Base-by-base conservation (phyloP, 108 stramenopile species). In the Cylindrotheca closterium region DNA sequence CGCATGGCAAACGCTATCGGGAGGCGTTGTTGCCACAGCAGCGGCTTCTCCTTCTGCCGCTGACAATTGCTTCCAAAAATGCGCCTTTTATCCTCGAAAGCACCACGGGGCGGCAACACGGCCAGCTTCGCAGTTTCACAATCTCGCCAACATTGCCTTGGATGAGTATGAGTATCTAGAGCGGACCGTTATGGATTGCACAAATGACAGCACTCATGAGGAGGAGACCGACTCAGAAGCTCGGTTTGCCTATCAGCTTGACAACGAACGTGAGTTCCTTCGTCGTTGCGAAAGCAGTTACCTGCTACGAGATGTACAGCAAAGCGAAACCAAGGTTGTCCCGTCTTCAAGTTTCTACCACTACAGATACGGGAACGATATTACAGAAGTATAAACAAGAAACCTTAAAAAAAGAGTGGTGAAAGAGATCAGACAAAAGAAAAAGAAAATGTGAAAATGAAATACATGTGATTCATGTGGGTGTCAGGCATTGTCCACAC, bases 181-280 rank as follows among this genome's bases (percentile, higher is more conserved):
- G n/a, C n/a, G n/a, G n/a, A n/a, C n/a, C n/a, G n/a, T n/a, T n/a
- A n/a, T n/a, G n/a, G n/a, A n/a, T n/a, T n/a, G n/a, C n/a, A n/a
- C n/a, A n/a, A n/a, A n/a, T n/a, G n/a, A n/a, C n/a, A n/a, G n/a
- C n/a, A n/a, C n/a, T n/a, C n/a, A n/a, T n/a, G n/a, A n/a, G 2
- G 52, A 54, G 1, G 12, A 30, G 8, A 12, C 7, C 45, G 27
- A 67, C 53, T 29, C 28, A 0, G 45, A 55, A 24, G 65, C 42
- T 18, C 55, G 66, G 3, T 67, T 67, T 30, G 66, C 66, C 1
- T 30, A 47, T 24, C 55, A 67, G 26, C 57, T 57, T 30, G 34
- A 67, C 7, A 15, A 19, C 46, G 66, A 67, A 48, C 37, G 55
- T 22, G 47, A 23, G 0, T 47, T 54, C 7, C 26, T 57, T 18